Base-by-base conservation (phyloP, 108 stramenopile species). In the Licmophora abbreviata region DNA sequence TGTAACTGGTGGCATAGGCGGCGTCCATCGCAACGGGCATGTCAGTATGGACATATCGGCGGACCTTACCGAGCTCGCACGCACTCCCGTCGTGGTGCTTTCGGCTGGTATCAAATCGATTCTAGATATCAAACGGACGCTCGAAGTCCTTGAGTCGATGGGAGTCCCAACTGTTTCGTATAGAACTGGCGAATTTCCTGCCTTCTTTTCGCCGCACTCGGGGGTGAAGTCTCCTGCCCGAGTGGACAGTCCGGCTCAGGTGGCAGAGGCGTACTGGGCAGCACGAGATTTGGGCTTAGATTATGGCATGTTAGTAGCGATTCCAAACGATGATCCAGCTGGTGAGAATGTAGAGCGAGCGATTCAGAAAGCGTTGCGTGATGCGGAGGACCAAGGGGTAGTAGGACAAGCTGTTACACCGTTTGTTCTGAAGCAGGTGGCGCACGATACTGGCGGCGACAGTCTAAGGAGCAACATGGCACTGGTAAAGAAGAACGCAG, bases 101-200 rank as follows among this genome's bases (percentile, higher is more conserved):
- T 95, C 89, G 29, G 96, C 95, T 4, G 99, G 99, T 22, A 93
- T 97, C 30, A 99, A 99, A 63, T 85, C 83, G 27, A 95, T 99
- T 41, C 61, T 99, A 33, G 99, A 99, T 65, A 88, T 99, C 21
- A 58, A 58, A 5, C 57, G 85, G 6, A 98, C 99, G 0, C 66
- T 99, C 21, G 96, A 99, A 79, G 85, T 87, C n/a, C 64, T 99
- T 43, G 98, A 99, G 68, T 96, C 97, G 7, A 68, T 87, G 44
- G 83, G 90, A 25, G 97, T 99, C 2, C 88, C 95, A 7, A 78
- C 90, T 3, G 67, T 81, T 7, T 68, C 76, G 0, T 93, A 69
- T 76, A 66, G 63, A 23, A 66, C 76, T 1, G 75, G 91, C 51
- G 86, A 92, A 26, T 98, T 99, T 59, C 96, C 98, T 10, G 95